Conservation (phyloP, 1,284 basidiomycete species). For the Fomitopsis pinicola region DNA sequence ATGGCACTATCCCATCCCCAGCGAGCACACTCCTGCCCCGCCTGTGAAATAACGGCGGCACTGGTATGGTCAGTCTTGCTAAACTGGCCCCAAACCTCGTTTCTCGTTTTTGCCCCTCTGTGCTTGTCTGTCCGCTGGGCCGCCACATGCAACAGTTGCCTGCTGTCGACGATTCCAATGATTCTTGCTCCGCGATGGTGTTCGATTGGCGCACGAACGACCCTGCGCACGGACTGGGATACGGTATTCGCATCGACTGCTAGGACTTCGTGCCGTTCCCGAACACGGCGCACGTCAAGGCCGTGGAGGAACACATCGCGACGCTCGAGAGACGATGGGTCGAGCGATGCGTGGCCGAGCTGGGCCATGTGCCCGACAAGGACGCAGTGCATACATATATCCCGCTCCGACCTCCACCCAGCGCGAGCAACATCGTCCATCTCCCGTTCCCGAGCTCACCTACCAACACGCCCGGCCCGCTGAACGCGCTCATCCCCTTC, state of each 20-base stretch:
- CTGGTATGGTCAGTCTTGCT: no score
- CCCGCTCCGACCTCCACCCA: conserved; percentile 61
- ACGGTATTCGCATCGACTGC: conserved; percentile 84
- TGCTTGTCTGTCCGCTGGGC: no score
- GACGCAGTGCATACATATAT: conserved; percentile 32
- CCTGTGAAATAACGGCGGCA: no score
- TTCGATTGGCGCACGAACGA: conserved; percentile 59
- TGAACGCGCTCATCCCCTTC: conserved; percentile 52
- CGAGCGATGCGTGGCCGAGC: conserved; percentile 32
- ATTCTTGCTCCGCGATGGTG: conserved; percentile 19
- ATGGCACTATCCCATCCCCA: no score
- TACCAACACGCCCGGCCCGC: conserved; percentile 40
- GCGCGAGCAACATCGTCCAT: conserved; percentile 67
- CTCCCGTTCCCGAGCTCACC: conserved; percentile 68
- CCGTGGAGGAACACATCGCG: conserved; percentile 67
- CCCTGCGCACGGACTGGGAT: conserved; percentile 57
- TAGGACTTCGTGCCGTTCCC: conserved; percentile 76
- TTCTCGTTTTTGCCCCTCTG: no score
- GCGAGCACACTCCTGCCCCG: no score
- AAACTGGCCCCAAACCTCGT: no score
- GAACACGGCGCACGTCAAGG: conserved; percentile 52
- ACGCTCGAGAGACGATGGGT: conserved; percentile 61
- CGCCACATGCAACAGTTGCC: no score
- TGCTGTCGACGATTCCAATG: no score
- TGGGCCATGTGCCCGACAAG: conserved; percentile 22